Evolutionary conservation across 495 filamentous ascomycete species (phyloP), one percentile per base, ranked within the genome.

Genomic region (Mycothermus thermophilus): DNA sequence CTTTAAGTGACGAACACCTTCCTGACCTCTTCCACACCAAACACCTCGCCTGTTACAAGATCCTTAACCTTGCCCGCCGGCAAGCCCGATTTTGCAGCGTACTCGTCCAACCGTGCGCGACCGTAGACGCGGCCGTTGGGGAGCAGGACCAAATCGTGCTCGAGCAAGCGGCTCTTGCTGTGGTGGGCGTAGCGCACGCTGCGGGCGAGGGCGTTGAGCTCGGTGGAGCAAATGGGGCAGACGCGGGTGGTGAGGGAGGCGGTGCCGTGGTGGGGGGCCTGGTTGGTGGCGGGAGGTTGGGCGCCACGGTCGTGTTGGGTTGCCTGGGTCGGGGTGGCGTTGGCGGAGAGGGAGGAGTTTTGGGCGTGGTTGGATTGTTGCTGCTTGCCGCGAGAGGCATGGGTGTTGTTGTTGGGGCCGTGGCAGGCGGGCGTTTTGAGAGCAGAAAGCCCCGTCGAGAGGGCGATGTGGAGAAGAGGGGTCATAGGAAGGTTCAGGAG

Each of bases 401-500:
- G 6, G 22, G 22, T 25, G 22, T 6, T 11, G 11, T 25, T 25
- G 22, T 11, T 11, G 26, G 17, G 39, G 8, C 79, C 82, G 63
- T 97, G 87, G 57, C 90, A 97, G 8, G 86, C 74, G 1, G 90
- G 92, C 3, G 92, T 95, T 50, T 97, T 97, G 30, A 97, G 77
- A 1, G 90, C 86, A 0, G 87, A 94, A 14, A 97, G 69, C 14
- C 90, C 90, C 1, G 90, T 85, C 0, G 79, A 83, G 19, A 97
- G 70, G 11, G 90, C 92, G 42, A 86, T 83, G 54, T 94, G 83
- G 13, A 97, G 69, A n/a, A 93, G 67, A 2, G 92, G 92, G 9
- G 75, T 69, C 5, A 74, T 61, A 0, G 90, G 90, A 8, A 97
- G 64, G n/a, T 77, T 77, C 37, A 92, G 74, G 0, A 97, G 76